Base-by-base conservation (phyloP, 495 filamentous ascomycete genomes). In the Aspergillus homomorphus region DNA sequence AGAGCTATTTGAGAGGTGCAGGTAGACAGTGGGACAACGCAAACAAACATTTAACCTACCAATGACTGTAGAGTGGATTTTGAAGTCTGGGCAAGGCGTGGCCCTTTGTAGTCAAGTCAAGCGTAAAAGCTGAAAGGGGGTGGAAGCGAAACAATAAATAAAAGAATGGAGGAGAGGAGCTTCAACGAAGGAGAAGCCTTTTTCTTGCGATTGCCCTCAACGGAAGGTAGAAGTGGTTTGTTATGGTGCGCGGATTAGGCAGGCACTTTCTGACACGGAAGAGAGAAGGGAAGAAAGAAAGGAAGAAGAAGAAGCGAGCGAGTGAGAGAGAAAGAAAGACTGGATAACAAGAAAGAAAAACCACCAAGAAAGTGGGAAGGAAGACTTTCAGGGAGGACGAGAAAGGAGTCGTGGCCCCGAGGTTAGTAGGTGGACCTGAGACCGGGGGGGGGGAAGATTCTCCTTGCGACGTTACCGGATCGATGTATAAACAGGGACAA, bases 261-360 rank as follows among this genome's bases (percentile, higher is more conserved):
- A 38, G 62, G 62, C 62, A 45, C 59, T 54, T 48, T 43, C 20
- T 41, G 46, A 45, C 23, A 51, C 22, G 26, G 55, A 41, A 41
- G 55, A 52, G 33, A 55, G 61, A 56, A 52, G 62, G 57, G 54
- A 60, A 54, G 66, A 70, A 73, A 62, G 71, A 70, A 49, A 59
- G 58, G 71, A 69, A 62, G 64, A 69, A 58, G 74, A 75, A 66
- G 69, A 71, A 67, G 67, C 63, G 67, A 74, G 73, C 68, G 76
- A 78, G 78, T 77, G 79, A 79, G 63, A 63, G 65, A 69, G 45
- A 58, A 67, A 52, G 64, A 69, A 62, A 54, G 64, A 60, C 51
- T 55, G 65, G 58, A 49, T 53, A 69, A 63, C 49, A 57, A 53
- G 44, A 49, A 62, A 38, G 62, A 53, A 51, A 51, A 51, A 51